phyloP scores from a whole-genome alignment of 148 eudicot species.

The Cornus suecica region DNA sequence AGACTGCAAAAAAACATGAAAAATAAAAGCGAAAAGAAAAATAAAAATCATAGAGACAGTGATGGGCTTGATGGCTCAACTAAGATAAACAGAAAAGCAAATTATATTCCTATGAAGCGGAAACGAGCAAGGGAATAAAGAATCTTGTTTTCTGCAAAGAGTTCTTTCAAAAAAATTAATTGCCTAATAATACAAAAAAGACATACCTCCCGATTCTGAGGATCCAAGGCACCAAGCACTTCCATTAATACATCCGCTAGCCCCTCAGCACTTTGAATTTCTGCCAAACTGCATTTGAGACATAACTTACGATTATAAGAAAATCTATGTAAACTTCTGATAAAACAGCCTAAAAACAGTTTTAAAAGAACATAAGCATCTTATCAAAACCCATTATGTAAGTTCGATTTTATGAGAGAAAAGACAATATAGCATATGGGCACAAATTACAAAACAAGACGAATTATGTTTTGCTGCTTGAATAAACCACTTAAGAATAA shows the following conservation, averaged over 20 bases:
- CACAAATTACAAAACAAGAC: no score
- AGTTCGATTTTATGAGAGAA: no score
- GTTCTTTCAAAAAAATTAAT: not conserved
- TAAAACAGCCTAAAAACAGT: no score
- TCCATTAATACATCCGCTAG: conserved; percentile 72
- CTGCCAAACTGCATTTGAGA: conserved; percentile 21
- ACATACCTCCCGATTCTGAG: conserved; percentile 51
- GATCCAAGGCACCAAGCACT: conserved; percentile 77
- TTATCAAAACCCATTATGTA: no score
- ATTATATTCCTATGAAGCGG: not conserved
- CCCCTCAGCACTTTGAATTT: conserved; percentile 78
- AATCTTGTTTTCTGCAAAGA: not conserved
- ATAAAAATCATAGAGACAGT: not conserved
- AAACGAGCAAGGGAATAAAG: not conserved
- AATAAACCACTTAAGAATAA: not conserved
- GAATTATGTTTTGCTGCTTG: no score
- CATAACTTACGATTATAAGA: not conserved
- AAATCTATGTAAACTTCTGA: not conserved
- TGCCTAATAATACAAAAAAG: not conserved
- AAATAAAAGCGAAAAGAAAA: not conserved
- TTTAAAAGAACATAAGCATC: no score
- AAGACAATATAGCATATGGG: no score
- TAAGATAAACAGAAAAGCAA: not conserved
- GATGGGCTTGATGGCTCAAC: not conserved
- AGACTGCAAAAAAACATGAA: not conserved